phyloP scores from a whole-genome alignment of 2,329 filamentous ascomycete genomes.

The Penicillium capsulatum region DNA sequence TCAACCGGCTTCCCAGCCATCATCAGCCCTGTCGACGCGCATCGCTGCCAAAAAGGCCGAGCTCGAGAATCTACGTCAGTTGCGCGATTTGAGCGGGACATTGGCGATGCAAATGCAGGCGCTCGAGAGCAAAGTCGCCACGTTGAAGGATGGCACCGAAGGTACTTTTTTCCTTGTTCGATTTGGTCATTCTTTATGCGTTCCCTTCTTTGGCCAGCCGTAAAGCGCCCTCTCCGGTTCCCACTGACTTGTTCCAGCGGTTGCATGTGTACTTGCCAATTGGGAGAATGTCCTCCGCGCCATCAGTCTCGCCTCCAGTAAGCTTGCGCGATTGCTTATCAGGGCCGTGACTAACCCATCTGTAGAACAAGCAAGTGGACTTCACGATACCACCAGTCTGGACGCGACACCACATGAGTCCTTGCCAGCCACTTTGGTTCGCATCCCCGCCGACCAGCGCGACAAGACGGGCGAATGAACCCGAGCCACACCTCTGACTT shows the following conservation, averaged over 20 bases:
- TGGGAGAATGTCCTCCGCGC: conserved; percentile 63
- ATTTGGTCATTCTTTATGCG: too few species aligned
- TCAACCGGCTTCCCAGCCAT: conserved; percentile 44
- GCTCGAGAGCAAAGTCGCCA: conserved; percentile 58
- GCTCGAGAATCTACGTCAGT: conserved; percentile 58
- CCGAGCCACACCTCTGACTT: background rate
- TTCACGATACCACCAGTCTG: conserved; percentile 45
- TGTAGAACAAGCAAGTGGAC: conserved; percentile 27
- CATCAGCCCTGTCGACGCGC: conserved; percentile 55
- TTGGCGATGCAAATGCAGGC: conserved; percentile 61
- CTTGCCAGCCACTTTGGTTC: conserved; percentile 42
- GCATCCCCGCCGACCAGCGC: conserved; percentile 37
- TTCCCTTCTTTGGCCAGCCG: background rate
- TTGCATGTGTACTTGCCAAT: conserved; percentile 63
- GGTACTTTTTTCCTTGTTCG: too few species aligned
- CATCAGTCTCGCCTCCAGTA: conserved; percentile 62
- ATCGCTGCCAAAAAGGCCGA: conserved; percentile 62
- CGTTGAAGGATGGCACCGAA: conserved; percentile 60
- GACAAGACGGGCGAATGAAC: conserved; percentile 22
- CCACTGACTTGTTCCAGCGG: conserved; percentile 42
- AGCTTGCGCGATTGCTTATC: conserved; percentile 30
- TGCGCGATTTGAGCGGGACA: conserved; percentile 59
- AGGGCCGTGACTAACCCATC: conserved; percentile 3
- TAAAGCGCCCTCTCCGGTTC: too few species aligned
- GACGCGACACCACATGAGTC: conserved; percentile 53